These are phyloP conservation scores for Rosa rugosa DNA, from an alignment of 306 rosid genomes.

Conservation along the genomic window DNA sequence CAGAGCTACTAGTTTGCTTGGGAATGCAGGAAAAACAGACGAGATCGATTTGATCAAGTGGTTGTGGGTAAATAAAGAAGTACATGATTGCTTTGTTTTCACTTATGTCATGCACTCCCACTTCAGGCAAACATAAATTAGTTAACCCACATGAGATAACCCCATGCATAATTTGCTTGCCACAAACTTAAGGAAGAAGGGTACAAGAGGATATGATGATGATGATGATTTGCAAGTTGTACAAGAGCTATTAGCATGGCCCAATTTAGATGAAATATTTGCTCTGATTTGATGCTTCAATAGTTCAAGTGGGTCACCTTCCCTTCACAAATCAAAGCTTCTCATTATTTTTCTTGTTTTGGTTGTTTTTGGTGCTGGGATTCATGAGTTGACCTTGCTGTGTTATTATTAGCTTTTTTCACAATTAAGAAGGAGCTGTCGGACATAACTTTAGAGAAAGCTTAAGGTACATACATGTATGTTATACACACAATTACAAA, in stretches of 20 bases:
- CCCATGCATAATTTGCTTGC: constrained; percentile 7
- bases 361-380: neutral
- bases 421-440: neutral
- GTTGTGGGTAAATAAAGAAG: neutral
- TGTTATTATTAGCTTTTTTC: neutral
- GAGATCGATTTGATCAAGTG: constrained; percentile 16
- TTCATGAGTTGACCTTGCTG: neutral
- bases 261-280: constrained; percentile 5
- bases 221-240: neutral
- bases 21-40: constrained; percentile 52
- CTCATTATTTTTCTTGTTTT: neutral
- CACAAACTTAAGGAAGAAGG: constrained; percentile 1
- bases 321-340: neutral
- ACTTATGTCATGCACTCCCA: constrained; percentile 1
- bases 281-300: constrained; percentile 4
- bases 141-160: neutral
- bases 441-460: no score
- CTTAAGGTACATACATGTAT: no score
- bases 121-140: neutral
- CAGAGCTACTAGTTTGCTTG: constrained; percentile 58
- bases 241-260: neutral
- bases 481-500: no score
- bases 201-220: neutral
- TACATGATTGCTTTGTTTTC: constrained; percentile 18
- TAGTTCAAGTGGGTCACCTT: neutral